Conservation (phyloP, 2,329 filamentous ascomycete genomes). For the Lecanoromycetidae sp. region DNA sequence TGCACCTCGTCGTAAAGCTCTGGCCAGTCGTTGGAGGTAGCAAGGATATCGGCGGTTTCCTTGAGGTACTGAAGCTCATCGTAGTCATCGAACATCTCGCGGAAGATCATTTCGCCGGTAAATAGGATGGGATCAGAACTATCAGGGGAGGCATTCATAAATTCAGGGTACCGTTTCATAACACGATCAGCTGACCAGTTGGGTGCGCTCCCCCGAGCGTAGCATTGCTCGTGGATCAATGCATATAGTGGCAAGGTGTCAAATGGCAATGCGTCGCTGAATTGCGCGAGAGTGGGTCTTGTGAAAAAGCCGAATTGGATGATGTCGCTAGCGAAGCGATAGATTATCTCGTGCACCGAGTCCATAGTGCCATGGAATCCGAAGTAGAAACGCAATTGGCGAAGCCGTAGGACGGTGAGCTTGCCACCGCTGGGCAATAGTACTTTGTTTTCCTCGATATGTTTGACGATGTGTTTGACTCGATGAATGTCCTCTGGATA, state of each 20-base stretch:
- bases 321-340: slow-evolving; percentile 60
- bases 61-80: slow-evolving; percentile 59
- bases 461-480: slow-evolving; percentile 53
- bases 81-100: slow-evolving; percentile 72
- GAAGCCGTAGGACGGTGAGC: slow-evolving; percentile 61
- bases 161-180: slow-evolving; percentile 11
- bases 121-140: slow-evolving; percentile 54
- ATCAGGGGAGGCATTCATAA: slow-evolving; percentile 22
- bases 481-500: slow-evolving; percentile 65
- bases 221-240: slow-evolving; percentile 76
- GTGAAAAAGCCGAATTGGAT: slow-evolving; percentile 65
- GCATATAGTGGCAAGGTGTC: slow-evolving; percentile 74
- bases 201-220: slow-evolving; percentile 43
- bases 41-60: slow-evolving; percentile 58
- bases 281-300: slow-evolving; percentile 51
- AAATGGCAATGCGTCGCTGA: slow-evolving; percentile 58
- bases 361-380: slow-evolving; percentile 54
- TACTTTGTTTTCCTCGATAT: slow-evolving; percentile 52
- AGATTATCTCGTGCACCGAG: slow-evolving; percentile 41
- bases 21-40: slow-evolving; percentile 57
- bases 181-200: slow-evolving; percentile 18
- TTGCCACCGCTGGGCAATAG: slow-evolving; percentile 58
- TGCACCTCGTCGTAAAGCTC: slow-evolving; percentile 63
- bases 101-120: slow-evolving; percentile 86
- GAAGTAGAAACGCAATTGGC: slow-evolving; percentile 66